Evolutionary conservation across 139 green algal species (phyloP), one percentile per base, ranked within the genome.

Genomic region (Asterochloris sp.): DNA sequence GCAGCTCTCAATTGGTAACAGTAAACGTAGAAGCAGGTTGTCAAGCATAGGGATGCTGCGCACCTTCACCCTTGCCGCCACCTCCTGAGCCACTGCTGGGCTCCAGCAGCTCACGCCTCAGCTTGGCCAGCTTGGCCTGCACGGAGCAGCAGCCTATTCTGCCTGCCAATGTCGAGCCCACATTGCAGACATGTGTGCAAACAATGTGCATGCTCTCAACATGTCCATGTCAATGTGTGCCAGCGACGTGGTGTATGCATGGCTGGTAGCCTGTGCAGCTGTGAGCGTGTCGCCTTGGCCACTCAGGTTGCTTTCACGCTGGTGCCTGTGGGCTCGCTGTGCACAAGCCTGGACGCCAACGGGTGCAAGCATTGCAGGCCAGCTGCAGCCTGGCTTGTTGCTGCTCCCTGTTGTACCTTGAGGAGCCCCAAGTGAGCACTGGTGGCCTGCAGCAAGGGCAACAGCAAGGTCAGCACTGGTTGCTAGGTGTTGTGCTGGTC

Each of bases 91-190:
- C 88, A 24, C 84, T 82, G 23, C 69, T 83, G 2, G 92, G 94
- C 66, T 99, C 97, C 69, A 99, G 85, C 69, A 99, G 87, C 81
- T 99, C 96, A 76, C 96, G 83, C 60, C 94, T 85, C 38, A 99
- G 89, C 92, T 99, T 99, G 26, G 97, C 97, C 12, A 99, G 88
- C 88, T 99, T 99, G 75, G 97, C 96, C 92, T 98, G 92, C 62
- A 91, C 62, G 78, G 12, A 60, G 14, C 21, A 26, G 66, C 19
- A 71, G n/a, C 69, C 16, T 6, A 38, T 28, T 12, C 2, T 24
- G 24, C 26, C 61, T 62, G 4, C 19, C 2, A 4, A 9, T 19
- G 23, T 76, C n/a, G 24, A 28, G 23, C 13, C 23, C 8, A 4
- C 14, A 6, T 12, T 6, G 69, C n/a, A 76, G 69, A 28, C 69